Base-by-base conservation (phyloP, 495 filamentous ascomycete species). In the Massariosphaeria phaeospora region DNA sequence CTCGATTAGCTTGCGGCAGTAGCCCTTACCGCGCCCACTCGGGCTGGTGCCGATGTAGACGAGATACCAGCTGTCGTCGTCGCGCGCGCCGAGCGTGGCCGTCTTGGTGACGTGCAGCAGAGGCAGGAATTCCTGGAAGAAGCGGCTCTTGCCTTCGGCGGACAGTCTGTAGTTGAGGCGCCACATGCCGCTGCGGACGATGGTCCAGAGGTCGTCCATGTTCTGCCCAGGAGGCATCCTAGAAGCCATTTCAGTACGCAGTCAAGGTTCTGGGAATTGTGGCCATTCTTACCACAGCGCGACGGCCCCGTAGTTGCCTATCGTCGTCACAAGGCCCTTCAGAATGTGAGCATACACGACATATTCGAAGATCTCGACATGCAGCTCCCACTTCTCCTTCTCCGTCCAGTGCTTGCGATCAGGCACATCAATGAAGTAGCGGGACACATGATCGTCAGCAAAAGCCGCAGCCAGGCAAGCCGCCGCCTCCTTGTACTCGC, bases 211-310 rank as follows among this genome's bases (percentile, higher is more conserved):
- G 67, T 82, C 80, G 71, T 89, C 86, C 72, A 86, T 82, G 64
- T 83, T 80, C 54, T 78, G 73, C 39, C 83, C 83, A 5, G 87
- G 87, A 11, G 85, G 85, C 76, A 89, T 80, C 86, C 86, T 90
- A 63, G 53, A 8, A 18, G 0, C 29, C 18, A 27, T 51, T 25
- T 62, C 41, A 57, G 39, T 38, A 41, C 10, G 9, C 33, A 40
- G 2, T 2, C 1, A 39, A 44, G 24, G 33, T 15, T 23, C 11
- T 13, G 15, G 9, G 23, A 17, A 41, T 11, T 11, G 15, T 42
- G 0, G 26, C n/a, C 2, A 12, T 20, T 77, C 82, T 68, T 75
- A 89, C 86, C 86, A 91, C 31, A 91, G 74, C 52, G 84, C 85
- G 48, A 90, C 83, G 50, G 77, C 79, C 64, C 85, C 87, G 66